phyloP scores from a whole-genome alignment of 257 asterid genomes.

The Hygrophila difformis region DNA sequence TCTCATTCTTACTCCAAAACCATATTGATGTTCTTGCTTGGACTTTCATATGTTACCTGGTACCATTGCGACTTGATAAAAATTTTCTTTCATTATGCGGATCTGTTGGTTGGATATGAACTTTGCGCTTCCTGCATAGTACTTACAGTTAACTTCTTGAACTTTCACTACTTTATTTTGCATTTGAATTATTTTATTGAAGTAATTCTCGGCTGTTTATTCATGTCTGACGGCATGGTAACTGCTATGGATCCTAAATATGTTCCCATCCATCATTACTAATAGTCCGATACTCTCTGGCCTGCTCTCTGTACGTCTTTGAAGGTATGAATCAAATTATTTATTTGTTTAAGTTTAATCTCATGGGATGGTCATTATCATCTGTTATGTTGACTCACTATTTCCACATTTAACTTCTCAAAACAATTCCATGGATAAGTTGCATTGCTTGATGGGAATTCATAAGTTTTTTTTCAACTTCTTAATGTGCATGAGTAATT shows the following conservation, averaged over 20 bases:
- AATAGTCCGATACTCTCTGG: too few relatives aligned
- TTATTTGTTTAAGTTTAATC: background rate
- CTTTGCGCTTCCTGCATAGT: too few relatives aligned
- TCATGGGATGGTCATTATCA: conserved; percentile 11
- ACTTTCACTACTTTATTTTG: background rate
- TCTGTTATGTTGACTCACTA: background rate
- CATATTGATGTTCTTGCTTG: too few relatives aligned
- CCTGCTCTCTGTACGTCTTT: too few relatives aligned
- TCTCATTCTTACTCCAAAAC: too few relatives aligned
- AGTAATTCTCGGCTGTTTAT: conserved; percentile 17
- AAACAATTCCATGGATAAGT: conserved; percentile 10
- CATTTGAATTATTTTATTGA: conserved; percentile 20
- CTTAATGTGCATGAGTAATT: background rate
- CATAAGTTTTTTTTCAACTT: conserved; percentile 22
- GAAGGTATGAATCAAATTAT: conserved; percentile 24
- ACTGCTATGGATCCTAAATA: conserved; percentile 12
- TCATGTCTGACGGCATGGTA: conserved; percentile 14
- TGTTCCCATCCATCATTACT: conserved; percentile 10
- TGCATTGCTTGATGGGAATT: conserved; percentile 2
- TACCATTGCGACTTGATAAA: too few relatives aligned
- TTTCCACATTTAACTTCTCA: conserved; percentile 11
- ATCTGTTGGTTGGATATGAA: too few relatives aligned
- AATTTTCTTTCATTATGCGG: too few relatives aligned
- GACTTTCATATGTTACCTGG: too few relatives aligned
- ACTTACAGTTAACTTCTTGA: conserved; percentile 4